Evolutionary conservation across 768 basidiomycete species (phyloP).

Genomic region (Phanerochaete carnosa): DNA sequence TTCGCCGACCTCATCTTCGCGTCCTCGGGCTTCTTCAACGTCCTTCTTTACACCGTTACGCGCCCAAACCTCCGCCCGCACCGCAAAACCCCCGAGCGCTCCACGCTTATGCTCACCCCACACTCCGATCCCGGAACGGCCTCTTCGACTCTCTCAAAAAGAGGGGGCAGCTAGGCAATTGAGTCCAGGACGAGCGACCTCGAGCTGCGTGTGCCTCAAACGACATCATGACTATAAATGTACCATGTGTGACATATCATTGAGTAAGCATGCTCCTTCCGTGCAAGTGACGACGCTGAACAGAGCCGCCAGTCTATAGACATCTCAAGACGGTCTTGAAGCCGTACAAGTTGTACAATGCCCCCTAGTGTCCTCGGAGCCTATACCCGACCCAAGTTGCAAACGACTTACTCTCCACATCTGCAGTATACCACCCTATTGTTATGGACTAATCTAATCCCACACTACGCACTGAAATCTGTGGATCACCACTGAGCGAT

Average conservation of each 20-base stretch:
- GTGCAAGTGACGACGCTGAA: background rate
- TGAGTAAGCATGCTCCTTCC: no score
- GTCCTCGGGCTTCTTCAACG: constrained; percentile 44
- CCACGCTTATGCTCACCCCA: background rate
- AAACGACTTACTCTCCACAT: background rate
- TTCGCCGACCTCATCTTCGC: constrained; percentile 40
- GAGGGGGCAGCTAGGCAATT: background rate
- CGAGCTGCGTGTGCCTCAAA: background rate
- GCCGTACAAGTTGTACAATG: background rate
- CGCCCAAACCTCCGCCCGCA: constrained; percentile 37
- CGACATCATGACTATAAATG: background rate
- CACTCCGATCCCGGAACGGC: background rate
- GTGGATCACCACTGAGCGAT: no score
- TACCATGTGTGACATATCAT: background rate
- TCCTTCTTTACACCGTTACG: constrained; percentile 34
- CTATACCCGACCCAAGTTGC: background rate
- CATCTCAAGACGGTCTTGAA: background rate
- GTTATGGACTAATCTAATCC: no score
- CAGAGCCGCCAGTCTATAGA: background rate
- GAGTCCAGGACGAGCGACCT: background rate
- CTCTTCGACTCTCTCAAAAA: background rate
- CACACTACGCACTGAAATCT: no score
- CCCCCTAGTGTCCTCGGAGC: background rate
- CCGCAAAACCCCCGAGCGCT: background rate
- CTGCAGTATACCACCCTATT: background rate